phyloP scores from a whole-genome alignment of 345 rosid species.

The Boechera retrofracta region DNA sequence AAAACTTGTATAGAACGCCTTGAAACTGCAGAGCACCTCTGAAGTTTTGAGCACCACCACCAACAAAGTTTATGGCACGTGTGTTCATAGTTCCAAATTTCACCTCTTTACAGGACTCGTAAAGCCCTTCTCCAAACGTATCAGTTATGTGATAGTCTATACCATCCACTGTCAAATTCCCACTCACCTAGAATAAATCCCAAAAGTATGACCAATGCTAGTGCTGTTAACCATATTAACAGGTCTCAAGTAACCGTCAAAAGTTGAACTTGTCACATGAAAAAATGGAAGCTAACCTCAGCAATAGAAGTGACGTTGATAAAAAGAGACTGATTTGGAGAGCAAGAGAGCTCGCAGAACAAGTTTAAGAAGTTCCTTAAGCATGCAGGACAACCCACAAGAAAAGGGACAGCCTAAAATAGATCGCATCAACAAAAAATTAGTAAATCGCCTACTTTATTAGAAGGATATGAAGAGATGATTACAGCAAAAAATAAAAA shows the following conservation, averaged over 20 bases:
- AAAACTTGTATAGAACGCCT: conserved; percentile 9
- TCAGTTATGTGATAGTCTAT: conserved; percentile 73
- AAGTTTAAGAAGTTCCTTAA: conserved; percentile 93
- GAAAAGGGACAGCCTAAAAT: conserved; percentile 88
- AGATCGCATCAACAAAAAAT: neutral
- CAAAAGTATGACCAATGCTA: conserved; percentile 30
- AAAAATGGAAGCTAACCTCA: conserved; percentile 60
- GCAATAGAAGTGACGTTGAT: conserved; percentile 84
- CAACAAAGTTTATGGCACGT: conserved; percentile 84
- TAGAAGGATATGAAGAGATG: conserved; percentile 17
- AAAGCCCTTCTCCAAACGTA: conserved; percentile 87
- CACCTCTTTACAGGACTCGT: conserved; percentile 91
- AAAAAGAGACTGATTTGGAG: conserved; percentile 90
- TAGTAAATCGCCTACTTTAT: conserved; percentile 21
- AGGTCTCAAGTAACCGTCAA: conserved; percentile 10
- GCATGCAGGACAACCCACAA: conserved; percentile 99
- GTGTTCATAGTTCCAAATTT: conserved; percentile 98
- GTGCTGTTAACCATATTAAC: conserved; percentile 18
- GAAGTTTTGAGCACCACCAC: conserved; percentile 90
- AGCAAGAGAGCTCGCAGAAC: conserved; percentile 93
- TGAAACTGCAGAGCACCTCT: conserved; percentile 59
- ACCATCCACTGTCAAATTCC: conserved; percentile 86
- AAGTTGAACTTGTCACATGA: conserved; percentile 4
- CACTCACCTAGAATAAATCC: conserved; percentile 60
- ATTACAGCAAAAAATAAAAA: conserved; percentile 12